Evolutionary conservation across 345 rosid species (phyloP), one percentile per base, ranked within the genome.

Genomic region (Raphanus raphanistrum): DNA sequence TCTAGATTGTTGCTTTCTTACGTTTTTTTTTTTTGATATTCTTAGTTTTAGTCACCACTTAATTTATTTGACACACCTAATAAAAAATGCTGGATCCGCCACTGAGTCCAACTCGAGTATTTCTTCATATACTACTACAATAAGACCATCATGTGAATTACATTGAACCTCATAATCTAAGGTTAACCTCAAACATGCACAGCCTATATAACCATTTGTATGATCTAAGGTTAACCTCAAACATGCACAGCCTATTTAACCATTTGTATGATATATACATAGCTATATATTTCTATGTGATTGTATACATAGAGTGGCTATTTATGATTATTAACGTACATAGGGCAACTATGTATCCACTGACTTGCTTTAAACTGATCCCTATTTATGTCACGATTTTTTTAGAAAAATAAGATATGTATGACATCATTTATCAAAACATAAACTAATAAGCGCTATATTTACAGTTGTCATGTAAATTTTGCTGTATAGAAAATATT

Each of bases 151-250:
- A 75, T 57, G 35, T 61, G 67, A 76, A 32, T 32, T 17, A 12
- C 5, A 17, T 29, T 45, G 33, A 48, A 58, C 67, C 15, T 43
- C 33, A 21, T 6, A 59, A 59, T 75, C 72, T 59, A 67, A 68
- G 9, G 61, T 68, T 50, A 50, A 52, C 10, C 59, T 52, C 59
- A 52, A 10, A 17, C 31, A 29, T 5, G 31, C 6, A 63, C 10
- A 16, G 10, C 21, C 58, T 27, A 54, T 65, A 41, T 41, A 45
- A 45, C 25, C 12, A 27, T 26, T 36, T 33, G 6, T 17, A 29
- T 29, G 32, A 58, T 75, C 72, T 59, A 67, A 68, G 9, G 61
- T 68, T 50, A 50, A 52, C 10, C 59, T 52, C 59, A 52, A 10
- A 17, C 31, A 29, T 5, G 31, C 6, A 63, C 10, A 16, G 10